A percentile compares a stretch with the other conserved stretches of the same genome.
Evolutionary conservation across 768 basidiomycete species (phyloP).

Genomic region (Mycena rosella): DNA sequence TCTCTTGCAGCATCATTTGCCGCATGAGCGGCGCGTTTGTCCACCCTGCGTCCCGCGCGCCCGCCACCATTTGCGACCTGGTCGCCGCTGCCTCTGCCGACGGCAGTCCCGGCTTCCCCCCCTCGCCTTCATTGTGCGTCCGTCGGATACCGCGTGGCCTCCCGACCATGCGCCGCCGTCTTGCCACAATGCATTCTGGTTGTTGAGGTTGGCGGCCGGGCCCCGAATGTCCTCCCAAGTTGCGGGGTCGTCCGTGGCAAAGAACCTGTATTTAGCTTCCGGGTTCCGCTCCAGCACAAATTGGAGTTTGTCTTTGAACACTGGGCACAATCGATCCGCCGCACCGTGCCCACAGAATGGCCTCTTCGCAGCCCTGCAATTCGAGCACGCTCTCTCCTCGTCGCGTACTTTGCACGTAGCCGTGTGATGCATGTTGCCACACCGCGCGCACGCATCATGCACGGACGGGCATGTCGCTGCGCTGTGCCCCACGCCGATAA

Average conservation of each 20-base stretch:
- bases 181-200: neutral
- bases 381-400: conserved; percentile 36
- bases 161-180: neutral
- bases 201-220: neutral
- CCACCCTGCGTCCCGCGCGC: neutral
- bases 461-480: too few species aligned
- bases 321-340: conserved; percentile 42
- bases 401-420: too few species aligned
- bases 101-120: neutral
- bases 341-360: conserved; percentile 42
- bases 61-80: neutral
- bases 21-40: neutral
- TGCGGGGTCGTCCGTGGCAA: conserved; percentile 25
- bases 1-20: neutral
- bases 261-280: conserved; percentile 37
- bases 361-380: conserved; percentile 35
- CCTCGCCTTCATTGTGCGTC: neutral
- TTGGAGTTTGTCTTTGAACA: conserved; percentile 29
- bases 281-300: conserved; percentile 25
- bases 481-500: too few species aligned
- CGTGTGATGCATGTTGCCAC: too few species aligned
- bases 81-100: neutral
- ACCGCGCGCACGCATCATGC: too few species aligned
- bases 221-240: conserved; percentile 17
- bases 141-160: neutral